phyloP scores from a whole-genome alignment of 345 rosid species.

The Brassica cretica region DNA sequence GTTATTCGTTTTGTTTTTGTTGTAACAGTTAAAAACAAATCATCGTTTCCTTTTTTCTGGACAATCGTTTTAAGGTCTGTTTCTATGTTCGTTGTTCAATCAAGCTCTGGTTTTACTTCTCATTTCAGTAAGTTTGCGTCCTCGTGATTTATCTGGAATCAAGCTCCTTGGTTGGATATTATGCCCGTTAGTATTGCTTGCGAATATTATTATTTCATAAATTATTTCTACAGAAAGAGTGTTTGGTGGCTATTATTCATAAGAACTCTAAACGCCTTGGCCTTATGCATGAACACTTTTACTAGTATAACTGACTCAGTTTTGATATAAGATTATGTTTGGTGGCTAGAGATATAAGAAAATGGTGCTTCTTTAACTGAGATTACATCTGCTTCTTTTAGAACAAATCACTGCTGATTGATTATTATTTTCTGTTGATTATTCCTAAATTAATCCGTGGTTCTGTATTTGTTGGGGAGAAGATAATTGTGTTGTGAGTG shows the following conservation, averaged over 20 bases:
- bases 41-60: constrained; percentile 15
- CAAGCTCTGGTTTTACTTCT: background rate
- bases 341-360: too few relatives aligned
- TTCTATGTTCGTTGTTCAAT: background rate
- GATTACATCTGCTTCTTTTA: too few relatives aligned
- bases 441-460: background rate
- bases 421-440: background rate
- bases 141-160: background rate
- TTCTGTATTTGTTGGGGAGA: background rate
- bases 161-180: background rate
- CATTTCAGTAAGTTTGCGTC: background rate
- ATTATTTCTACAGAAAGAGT: background rate
- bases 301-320: too few relatives aligned
- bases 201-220: background rate
- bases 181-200: background rate
- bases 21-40: constrained; percentile 22
- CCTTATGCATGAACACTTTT: too few relatives aligned
- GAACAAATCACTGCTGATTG: background rate
- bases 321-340: too few relatives aligned
- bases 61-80: background rate
- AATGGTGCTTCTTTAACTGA: too few relatives aligned
- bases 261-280: too few relatives aligned
- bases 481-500: too few relatives aligned
- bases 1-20: background rate
- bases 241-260: too few relatives aligned